Conservation (phyloP, 108 stramenopile genomes). For the Skeletonema menzelii region DNA sequence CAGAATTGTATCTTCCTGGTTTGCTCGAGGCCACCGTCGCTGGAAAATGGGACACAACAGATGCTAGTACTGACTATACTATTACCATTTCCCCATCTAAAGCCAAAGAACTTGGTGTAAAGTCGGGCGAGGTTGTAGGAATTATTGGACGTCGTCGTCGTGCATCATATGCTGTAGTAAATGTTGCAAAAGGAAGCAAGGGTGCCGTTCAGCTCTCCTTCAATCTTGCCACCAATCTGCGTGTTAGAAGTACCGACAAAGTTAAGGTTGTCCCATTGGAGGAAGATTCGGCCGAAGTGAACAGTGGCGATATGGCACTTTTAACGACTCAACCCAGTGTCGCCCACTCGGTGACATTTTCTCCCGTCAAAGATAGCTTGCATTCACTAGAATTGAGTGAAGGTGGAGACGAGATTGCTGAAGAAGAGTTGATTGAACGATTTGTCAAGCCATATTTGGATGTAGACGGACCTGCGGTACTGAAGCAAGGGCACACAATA, state of each 20-base stretch:
- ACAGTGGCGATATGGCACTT: constrained; percentile 75
- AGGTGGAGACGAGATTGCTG: constrained; percentile 71
- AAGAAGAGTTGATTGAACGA: constrained; percentile 69
- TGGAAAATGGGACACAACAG: constrained; percentile 31
- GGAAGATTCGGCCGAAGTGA: constrained; percentile 16
- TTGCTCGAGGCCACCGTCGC: constrained; percentile 66
- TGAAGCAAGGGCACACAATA: constrained; percentile 69
- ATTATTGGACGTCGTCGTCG: constrained; percentile 78
- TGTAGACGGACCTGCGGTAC: constrained; percentile 48
- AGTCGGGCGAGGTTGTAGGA: constrained; percentile 65
- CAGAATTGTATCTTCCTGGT: constrained; percentile 76
- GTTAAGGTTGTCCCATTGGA: constrained; percentile 66
- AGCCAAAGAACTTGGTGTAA: constrained; percentile 78
- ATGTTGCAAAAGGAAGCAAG: constrained; percentile 41
- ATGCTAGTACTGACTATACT: constrained; percentile 47
- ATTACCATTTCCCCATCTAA: constrained; percentile 65
- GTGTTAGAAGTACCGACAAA: constrained; percentile 76
- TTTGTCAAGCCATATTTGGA: constrained; percentile 76
- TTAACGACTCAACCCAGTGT: constrained; percentile 42
- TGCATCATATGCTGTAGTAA: constrained; percentile 69
- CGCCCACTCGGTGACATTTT: constrained; percentile 64
- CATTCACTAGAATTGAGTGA: constrained; percentile 53
- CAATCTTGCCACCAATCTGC: constrained; percentile 75
- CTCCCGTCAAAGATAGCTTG: constrained; percentile 80
- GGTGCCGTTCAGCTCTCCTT: constrained; percentile 42